Conservation (phyloP, 176 grass and related monocot species). For the Dactylis glomerata region DNA sequence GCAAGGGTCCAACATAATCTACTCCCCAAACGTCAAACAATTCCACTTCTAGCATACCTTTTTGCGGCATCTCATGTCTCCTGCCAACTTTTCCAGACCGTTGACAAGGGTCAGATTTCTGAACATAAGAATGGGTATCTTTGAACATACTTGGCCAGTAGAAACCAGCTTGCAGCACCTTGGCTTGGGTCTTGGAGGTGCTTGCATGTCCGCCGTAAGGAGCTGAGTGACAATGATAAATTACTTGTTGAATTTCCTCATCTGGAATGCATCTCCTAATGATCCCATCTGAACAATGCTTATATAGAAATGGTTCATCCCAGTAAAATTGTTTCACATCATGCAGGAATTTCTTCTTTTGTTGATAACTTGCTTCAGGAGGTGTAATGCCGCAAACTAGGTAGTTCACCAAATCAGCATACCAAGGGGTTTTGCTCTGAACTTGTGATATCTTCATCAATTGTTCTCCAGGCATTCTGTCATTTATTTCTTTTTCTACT, state of each 20-base stretch:
- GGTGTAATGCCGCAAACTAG: no score
- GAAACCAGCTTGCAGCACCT: not conserved
- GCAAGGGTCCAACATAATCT: no score
- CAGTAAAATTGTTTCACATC: not conserved
- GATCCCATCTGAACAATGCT: not conserved
- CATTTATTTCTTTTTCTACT: no score
- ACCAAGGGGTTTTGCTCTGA: no score
- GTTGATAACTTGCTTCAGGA: no score
- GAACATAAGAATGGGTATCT: not conserved
- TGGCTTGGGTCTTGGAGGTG: not conserved
- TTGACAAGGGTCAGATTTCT: not conserved
- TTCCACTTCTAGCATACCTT: not conserved
- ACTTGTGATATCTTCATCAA: no score
- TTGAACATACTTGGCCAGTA: not conserved
- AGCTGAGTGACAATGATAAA: not conserved
- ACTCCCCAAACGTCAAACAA: no score
- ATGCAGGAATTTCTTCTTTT: no score
- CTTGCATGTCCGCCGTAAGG: not conserved
- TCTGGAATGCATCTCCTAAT: no score
- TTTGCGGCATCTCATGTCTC: no score
- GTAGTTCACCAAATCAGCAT: no score
- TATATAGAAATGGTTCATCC: not conserved
- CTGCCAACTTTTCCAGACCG: not conserved
- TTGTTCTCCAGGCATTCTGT: no score
- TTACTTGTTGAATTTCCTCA: not conserved